Evolutionary conservation across 805 yeast genomes (phyloP), one percentile per base, ranked within the genome.

Genomic region (Candida yuanshanica): DNA sequence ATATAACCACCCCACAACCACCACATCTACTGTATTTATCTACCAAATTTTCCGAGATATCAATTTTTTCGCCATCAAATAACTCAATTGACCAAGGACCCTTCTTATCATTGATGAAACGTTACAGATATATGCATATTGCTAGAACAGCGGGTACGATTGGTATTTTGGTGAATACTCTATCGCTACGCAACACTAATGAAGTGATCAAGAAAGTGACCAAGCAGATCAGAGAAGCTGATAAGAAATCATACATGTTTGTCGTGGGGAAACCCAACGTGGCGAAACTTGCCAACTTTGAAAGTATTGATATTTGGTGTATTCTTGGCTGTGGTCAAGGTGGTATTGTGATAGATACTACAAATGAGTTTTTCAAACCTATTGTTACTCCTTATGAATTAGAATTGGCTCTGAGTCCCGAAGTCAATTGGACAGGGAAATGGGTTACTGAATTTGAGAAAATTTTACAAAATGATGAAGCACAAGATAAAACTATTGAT

Each of bases 261-360:
- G 98, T 90, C 4, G 98, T 93, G 4, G 99, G 99, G 10, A 93
- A 93, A 60, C 98, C 98, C 9, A 93, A 93, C 56, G 97, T 93
- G 16, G 96, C 99, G 20, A 93, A 93, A 56, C 68, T 93, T 38
- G 99, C 98, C 9, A 93, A 93, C 60, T 93, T 93, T 58, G 99
- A 91, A 47, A 81, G 79, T n/a, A 76, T 93, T 12, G 98, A 93
- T 51, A 74, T 86, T 18, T 93, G 99, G 98, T 90, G 95, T 55
- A 76, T 93, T 11, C 63, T 93, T 12, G 99, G 99, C 0, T 93
- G 99, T 60, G 89, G 95, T 10, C 88, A 89, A 52, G 90, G 95
- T 39, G 99, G 99, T 5, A 82, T 91, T 20, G 79, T 91, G 27
- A 61, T 93, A 12, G 96, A 91, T 59, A 77, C 81, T 42, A 67